Conservation (phyloP, 2,329 filamentous ascomycete genomes). For the Paraphoma sp. region DNA sequence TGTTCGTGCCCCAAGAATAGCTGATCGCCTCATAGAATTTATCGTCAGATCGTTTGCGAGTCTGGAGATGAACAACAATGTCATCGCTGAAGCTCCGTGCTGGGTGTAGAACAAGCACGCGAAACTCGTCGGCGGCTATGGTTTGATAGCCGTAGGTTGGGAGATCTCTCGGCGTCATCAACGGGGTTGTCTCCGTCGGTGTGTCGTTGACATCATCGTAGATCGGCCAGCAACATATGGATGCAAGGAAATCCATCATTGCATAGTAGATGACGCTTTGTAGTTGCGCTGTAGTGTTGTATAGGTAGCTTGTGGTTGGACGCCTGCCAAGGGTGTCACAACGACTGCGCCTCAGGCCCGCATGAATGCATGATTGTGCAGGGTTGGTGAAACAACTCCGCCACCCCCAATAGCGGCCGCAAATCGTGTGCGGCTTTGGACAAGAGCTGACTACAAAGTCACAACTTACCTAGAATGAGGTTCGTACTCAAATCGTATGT, state of each 20-base stretch:
- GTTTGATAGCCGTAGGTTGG: not conserved
- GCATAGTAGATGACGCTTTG: not conserved
- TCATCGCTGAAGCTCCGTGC: slow-evolving; percentile 2
- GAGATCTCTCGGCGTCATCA: not conserved
- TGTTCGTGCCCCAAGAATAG: slow-evolving; percentile 1
- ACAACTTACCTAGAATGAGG: too few species aligned
- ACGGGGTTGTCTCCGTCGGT: not conserved
- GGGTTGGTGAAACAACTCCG: not conserved
- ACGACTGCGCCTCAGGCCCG: not conserved
- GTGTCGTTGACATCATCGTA: not conserved
- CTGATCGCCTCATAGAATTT: slow-evolving; percentile 3
- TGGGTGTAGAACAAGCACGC: slow-evolving; percentile 3
- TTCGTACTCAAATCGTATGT: too few species aligned
- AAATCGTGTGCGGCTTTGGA: too few species aligned
- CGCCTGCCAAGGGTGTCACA: not conserved
- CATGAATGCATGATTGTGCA: not conserved
- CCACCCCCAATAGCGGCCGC: not conserved
- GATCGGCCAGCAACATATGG: not conserved
- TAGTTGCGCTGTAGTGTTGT: not conserved
- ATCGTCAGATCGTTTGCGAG: not conserved
- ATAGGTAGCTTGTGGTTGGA: too few species aligned
- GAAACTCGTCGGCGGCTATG: not conserved
- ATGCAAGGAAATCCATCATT: not conserved
- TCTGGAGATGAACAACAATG: not conserved
- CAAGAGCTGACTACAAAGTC: too few species aligned